Evolutionary conservation across 495 filamentous ascomycete genomes (phyloP).

Genomic region (Penicillium argentinense): DNA sequence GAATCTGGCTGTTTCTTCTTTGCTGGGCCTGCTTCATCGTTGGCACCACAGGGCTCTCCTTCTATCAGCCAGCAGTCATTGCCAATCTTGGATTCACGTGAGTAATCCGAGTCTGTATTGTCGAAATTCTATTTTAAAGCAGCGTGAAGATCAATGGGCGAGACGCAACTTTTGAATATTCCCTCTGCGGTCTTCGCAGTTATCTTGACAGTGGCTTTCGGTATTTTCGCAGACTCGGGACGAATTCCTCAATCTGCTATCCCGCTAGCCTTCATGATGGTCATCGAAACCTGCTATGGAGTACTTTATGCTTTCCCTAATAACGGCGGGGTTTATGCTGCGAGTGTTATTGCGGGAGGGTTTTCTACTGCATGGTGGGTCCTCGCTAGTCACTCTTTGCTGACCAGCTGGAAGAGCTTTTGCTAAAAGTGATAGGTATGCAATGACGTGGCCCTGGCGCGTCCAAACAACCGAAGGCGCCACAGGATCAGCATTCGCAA

Average conservation of each 20-base stretch:
- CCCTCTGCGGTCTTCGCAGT: constrained; percentile 31
- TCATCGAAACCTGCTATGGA: constrained; percentile 41
- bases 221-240: constrained; percentile 39
- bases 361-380: constrained; percentile 37
- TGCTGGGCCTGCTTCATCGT: constrained; percentile 43
- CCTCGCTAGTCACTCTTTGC: no score
- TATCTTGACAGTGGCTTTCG: constrained; percentile 31
- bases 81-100: constrained; percentile 42
- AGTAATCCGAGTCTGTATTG: no score
- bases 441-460: constrained; percentile 34
- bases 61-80: constrained; percentile 47
- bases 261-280: constrained; percentile 38
- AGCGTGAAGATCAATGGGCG: constrained; percentile 32
- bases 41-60: constrained; percentile 38
- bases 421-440: no score
- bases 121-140: no score
- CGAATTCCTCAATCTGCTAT: constrained; percentile 37
- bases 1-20: constrained; percentile 22
- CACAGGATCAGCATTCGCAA: constrained; percentile 45
- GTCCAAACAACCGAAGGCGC: constrained; percentile 43
- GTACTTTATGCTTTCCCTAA: constrained; percentile 41
- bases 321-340: constrained; percentile 39
- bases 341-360: constrained; percentile 29
- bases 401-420: no score
- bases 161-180: constrained; percentile 37